Conservation (phyloP, 2,329 filamentous ascomycete genomes). For the Simplicillium aogashimaense region DNA sequence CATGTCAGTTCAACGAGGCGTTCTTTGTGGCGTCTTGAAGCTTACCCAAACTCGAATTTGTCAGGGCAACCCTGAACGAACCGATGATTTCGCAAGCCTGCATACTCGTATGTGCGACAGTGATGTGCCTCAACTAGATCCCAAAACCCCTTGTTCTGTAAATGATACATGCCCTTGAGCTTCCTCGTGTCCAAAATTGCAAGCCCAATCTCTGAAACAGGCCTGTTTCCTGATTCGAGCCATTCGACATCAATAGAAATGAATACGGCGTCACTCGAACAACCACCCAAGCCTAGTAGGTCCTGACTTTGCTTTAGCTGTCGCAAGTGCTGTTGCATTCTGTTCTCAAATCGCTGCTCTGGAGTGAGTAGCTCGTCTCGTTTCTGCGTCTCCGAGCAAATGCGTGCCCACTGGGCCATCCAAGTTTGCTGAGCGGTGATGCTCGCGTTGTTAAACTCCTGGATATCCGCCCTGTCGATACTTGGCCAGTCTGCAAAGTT, state of each 20-base stretch:
- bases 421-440: too few species aligned
- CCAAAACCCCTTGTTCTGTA: slow-evolving; percentile 54
- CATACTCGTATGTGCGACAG: slow-evolving; percentile 64
- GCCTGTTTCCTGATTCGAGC: slow-evolving; percentile 55
- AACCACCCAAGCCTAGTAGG: slow-evolving; percentile 52
- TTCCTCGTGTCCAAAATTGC: slow-evolving; percentile 64
- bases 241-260: slow-evolving; percentile 77
- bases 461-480: too few species aligned
- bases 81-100: slow-evolving; percentile 52
- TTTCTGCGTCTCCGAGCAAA: slow-evolving; percentile 26
- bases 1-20: slow-evolving; percentile 1
- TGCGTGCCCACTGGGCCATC: slow-evolving; percentile 23
- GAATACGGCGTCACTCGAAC: slow-evolving; percentile 41
- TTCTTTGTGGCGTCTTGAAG: background rate
- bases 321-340: slow-evolving; percentile 38
- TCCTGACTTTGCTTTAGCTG: slow-evolving; percentile 56
- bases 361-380: slow-evolving; percentile 24
- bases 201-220: slow-evolving; percentile 80
- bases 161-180: slow-evolving; percentile 46
- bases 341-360: slow-evolving; percentile 28
- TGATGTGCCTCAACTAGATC: slow-evolving; percentile 59
- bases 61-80: slow-evolving; percentile 68
- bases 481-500: too few species aligned
- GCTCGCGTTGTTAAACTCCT: too few species aligned
- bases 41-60: slow-evolving; percentile 63